Evolutionary conservation across 768 basidiomycete species (phyloP), one percentile per base, ranked within the genome.

Genomic region (Boletus sp.): DNA sequence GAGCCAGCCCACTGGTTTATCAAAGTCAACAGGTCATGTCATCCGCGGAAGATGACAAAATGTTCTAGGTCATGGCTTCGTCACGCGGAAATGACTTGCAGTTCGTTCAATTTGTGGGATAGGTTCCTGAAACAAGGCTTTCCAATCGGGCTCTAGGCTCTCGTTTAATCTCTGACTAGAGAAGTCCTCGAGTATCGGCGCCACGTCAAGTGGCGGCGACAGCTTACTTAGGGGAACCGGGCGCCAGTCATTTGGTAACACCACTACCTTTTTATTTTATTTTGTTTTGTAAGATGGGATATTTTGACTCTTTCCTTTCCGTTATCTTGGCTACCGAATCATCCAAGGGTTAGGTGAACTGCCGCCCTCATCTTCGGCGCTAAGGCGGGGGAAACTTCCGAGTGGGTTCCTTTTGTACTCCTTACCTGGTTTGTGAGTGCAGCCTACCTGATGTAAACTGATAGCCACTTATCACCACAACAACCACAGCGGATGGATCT

Each of bases 71-170:
- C 41, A 36, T 54, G 28, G 29, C 50, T 60, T 56, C 53, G 18
- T 48, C 52, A 50, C 44, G 42, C 59, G 59, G 63, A 50, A 33
- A 58, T 50, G 63, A 50, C 54, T 15, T 8, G 32, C 36, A 14
- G 39, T 29, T 32, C n/a, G 46, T 45, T 49, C 51, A 33, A 41
- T 52, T 39, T 41, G 33, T 33, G 45, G 24, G 28, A 49, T 50
- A 29, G 15, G 20, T 48, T 47, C 55, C 32, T 42, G 48, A 52
- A 48, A 42, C 44, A 47, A 52, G 50, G 45, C 32, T 32, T 45
- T 32, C 35, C 11, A 49, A 45, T 45, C 18, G 52, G 51, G 52
- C 33, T 49, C 48, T 45, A 18, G 30, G 52, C 48, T 17, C 20
- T 24, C 32, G n/a, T 18, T 47, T 28, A n/a, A 30, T n/a, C n/a